phyloP scores from a whole-genome alignment of 2,329 filamentous ascomycete species.

The Fusarium sp. region DNA sequence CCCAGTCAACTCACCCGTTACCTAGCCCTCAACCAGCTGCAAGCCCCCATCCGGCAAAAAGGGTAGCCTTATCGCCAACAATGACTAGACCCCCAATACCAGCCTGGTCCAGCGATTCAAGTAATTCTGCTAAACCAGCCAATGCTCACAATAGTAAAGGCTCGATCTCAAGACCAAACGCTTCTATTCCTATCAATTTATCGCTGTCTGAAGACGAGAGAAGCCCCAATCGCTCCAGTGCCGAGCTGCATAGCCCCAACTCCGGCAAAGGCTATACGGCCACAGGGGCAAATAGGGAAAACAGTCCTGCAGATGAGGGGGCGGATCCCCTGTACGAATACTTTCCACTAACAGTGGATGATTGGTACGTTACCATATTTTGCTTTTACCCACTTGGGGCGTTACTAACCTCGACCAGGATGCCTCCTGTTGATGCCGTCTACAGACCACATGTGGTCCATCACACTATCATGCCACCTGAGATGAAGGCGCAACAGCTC shows the following conservation, averaged over 20 bases:
- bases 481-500: constrained; percentile 78
- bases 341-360: constrained; percentile 90
- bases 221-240: constrained; percentile 67
- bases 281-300: constrained; percentile 59
- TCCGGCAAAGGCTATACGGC: constrained; percentile 58
- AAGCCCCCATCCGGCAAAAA: constrained; percentile 67
- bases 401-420: constrained; percentile 62
- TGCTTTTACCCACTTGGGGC: neutral
- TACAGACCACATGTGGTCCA: constrained; percentile 95
- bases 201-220: constrained; percentile 74
- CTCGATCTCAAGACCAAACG: constrained; percentile 48
- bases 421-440: constrained; percentile 90
- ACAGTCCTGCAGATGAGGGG: constrained; percentile 80
- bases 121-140: constrained; percentile 42
- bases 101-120: constrained; percentile 61
- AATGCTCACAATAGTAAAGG: constrained; percentile 41
- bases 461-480: constrained; percentile 80
- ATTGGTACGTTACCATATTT: constrained; percentile 71
- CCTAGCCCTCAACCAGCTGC: constrained; percentile 50
- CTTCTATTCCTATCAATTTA: constrained; percentile 63
- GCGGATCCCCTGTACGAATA: constrained; percentile 94
- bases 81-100: constrained; percentile 69
- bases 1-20: constrained; percentile 55
- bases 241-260: constrained; percentile 67
- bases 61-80: constrained; percentile 67